Conservation (phyloP, 129 eudicot species). For the Saposhnikovia divaricata region DNA sequence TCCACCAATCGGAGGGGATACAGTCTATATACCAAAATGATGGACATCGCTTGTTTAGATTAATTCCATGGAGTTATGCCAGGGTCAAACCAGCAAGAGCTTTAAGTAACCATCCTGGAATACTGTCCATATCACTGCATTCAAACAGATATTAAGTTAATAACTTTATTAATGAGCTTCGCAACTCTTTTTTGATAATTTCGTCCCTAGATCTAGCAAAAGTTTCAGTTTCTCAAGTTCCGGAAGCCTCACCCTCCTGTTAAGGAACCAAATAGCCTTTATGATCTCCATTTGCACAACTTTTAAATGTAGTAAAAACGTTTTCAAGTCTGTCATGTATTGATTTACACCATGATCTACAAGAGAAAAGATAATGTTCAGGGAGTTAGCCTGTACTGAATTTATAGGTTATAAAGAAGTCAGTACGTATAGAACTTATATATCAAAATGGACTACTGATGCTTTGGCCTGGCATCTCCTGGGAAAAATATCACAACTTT, state of each 20-base stretch:
- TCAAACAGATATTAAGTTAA: constrained; percentile 70
- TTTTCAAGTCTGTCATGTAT: constrained; percentile 26
- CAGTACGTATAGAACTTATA: too few relatives aligned
- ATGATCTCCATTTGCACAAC: constrained; percentile 48
- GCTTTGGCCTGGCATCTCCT: too few relatives aligned
- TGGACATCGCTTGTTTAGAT: too few relatives aligned
- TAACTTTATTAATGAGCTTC: constrained; percentile 31
- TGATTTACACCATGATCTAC: too few relatives aligned
- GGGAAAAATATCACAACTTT: too few relatives aligned
- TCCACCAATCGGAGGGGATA: too few relatives aligned
- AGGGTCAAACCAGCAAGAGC: constrained; percentile 32
- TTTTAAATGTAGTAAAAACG: constrained; percentile 31
- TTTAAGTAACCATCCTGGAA: constrained; percentile 39
- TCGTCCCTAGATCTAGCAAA: constrained; percentile 34
- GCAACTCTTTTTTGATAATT: constrained; percentile 24
- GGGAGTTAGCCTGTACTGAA: too few relatives aligned
- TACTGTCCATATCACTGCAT: constrained; percentile 60
- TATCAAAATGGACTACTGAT: too few relatives aligned
- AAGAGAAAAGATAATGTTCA: too few relatives aligned
- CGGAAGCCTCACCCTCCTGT: constrained; percentile 24
- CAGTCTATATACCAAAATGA: too few relatives aligned
- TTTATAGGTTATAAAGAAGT: too few relatives aligned
- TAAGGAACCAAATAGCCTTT: constrained; percentile 40
- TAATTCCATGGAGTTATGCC: too few relatives aligned
- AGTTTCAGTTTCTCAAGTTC: constrained; percentile 32